Conservation (phyloP, 495 filamentous ascomycete species). For the Podospora pseudoanserina region DNA sequence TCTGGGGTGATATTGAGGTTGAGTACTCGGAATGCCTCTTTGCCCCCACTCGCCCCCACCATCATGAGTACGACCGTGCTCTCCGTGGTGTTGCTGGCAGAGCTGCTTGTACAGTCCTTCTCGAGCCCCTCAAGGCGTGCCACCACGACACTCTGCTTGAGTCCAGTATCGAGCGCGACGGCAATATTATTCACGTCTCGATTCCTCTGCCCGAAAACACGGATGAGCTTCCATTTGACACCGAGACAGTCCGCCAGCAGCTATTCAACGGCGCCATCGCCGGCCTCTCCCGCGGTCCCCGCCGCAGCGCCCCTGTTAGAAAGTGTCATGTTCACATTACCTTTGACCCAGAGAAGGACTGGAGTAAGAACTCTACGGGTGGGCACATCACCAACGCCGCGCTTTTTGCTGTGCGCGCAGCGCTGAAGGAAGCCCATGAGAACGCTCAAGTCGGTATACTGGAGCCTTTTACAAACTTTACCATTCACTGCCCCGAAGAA, state of each 20-base stretch:
- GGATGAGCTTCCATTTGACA: constrained; percentile 51
- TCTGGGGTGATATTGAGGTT: constrained; percentile 92
- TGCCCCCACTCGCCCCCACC: constrained; percentile 48
- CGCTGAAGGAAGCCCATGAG: constrained; percentile 55
- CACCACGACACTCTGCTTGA: constrained; percentile 32
- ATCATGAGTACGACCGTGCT: constrained; percentile 67
- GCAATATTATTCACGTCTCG: constrained; percentile 59
- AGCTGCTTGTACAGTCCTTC: constrained; percentile 66
- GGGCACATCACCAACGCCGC: constrained; percentile 77
- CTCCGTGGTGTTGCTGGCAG: constrained; percentile 75
- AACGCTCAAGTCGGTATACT: constrained; percentile 60
- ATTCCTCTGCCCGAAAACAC: constrained; percentile 37
- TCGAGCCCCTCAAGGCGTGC: constrained; percentile 57
- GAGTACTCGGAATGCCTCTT: constrained; percentile 83
- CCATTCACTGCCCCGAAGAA: constrained; percentile 77
- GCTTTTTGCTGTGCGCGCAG: constrained; percentile 63
- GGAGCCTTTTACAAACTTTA: constrained; percentile 88
- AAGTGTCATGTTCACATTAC: constrained; percentile 63
- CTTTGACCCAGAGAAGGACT: constrained; percentile 60
- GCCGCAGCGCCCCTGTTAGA: constrained; percentile 71
- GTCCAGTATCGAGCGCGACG: constrained; percentile 41
- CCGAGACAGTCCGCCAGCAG: constrained; percentile 57
- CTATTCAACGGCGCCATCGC: constrained; percentile 76
- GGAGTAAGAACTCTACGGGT: constrained; percentile 55
- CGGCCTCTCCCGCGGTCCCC: constrained; percentile 79